These are phyloP conservation scores for Saccharomycopsis lassenensis DNA, from an alignment of 805 yeast genomes.

Conservation along the genomic window DNA sequence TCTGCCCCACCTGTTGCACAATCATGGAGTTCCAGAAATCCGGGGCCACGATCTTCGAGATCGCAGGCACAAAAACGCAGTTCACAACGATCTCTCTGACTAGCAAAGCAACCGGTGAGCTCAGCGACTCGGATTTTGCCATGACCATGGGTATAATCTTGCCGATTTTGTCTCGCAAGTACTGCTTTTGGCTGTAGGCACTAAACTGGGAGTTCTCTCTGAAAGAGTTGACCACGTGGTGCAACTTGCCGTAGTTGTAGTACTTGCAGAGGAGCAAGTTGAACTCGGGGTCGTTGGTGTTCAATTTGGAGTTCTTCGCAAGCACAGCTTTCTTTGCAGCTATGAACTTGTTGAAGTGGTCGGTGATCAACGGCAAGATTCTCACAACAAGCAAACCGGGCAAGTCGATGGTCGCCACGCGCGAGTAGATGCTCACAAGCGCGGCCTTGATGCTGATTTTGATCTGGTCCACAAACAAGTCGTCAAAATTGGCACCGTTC, in stretches of 20 bases:
- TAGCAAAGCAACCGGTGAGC: slow-evolving; percentile 38
- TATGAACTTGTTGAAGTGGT: slow-evolving; percentile 46
- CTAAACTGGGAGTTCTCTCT: slow-evolving; percentile 17
- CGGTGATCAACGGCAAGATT: slow-evolving; percentile 53
- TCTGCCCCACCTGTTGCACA: slow-evolving; percentile 46
- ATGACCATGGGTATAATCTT: slow-evolving; percentile 40
- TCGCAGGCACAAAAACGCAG: slow-evolving; percentile 42
- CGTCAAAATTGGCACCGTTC: slow-evolving; percentile 26
- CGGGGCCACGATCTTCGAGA: slow-evolving; percentile 48
- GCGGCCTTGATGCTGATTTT: slow-evolving; percentile 33
- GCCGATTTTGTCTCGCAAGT: slow-evolving; percentile 34
- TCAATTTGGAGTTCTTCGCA: slow-evolving; percentile 1
- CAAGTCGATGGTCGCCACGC: slow-evolving; percentile 38
- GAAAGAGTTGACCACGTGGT: slow-evolving; percentile 31
- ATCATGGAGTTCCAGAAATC: slow-evolving; percentile 67
- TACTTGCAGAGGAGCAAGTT: slow-evolving; percentile 34
- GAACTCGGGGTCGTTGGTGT: slow-evolving; percentile 16
- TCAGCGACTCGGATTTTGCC: slow-evolving; percentile 31
- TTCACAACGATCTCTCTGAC: slow-evolving; percentile 54
- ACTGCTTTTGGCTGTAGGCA: slow-evolving; percentile 32
- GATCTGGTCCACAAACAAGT: slow-evolving; percentile 32
- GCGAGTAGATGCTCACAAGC: slow-evolving; percentile 29
- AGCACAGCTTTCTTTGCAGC: slow-evolving; percentile 25
- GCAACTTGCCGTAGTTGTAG: slow-evolving; percentile 43
- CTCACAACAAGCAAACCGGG: slow-evolving; percentile 46